phyloP scores from a whole-genome alignment of 1,284 basidiomycete species.

The Austropuccinia psidii region DNA sequence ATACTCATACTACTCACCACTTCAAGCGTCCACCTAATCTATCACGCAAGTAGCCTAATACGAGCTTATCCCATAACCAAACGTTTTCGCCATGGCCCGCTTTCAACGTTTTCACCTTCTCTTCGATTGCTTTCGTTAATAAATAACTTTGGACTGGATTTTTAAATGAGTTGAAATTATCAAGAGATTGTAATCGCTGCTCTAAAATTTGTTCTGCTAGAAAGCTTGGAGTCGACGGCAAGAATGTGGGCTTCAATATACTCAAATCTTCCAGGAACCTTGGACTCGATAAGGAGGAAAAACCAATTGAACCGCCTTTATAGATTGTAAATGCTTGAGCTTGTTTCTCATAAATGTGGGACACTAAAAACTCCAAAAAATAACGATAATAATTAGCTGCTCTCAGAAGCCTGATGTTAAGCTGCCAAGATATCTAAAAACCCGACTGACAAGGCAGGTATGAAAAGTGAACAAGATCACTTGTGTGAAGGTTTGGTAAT shows the following conservation, averaged over 20 bases:
- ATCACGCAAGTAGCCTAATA: slow-evolving; percentile 22
- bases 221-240: slow-evolving; percentile 19
- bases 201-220: slow-evolving; percentile 14
- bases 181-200: slow-evolving; percentile 9
- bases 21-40: slow-evolving; percentile 24
- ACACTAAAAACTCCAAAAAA: not conserved
- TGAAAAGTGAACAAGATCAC: slow-evolving; percentile 30
- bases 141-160: slow-evolving; percentile 24
- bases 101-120: slow-evolving; percentile 15
- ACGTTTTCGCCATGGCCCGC: slow-evolving; percentile 27
- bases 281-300: not conserved
- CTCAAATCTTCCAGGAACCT: slow-evolving; percentile 25
- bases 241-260: slow-evolving; percentile 16
- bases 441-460: slow-evolving; percentile 32
- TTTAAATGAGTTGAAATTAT: slow-evolving; percentile 16
- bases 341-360: slow-evolving; percentile 31
- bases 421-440: not conserved
- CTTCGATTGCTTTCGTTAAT: slow-evolving; percentile 28
- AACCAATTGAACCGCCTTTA: slow-evolving; percentile 28
- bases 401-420: not conserved
- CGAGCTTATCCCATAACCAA: slow-evolving; percentile 32
- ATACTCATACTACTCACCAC: not conserved
- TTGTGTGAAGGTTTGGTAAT: not conserved
- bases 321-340: slow-evolving; percentile 20
- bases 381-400: not conserved